Conservation (phyloP, 1,284 basidiomycete genomes). For the Irpex sp. region DNA sequence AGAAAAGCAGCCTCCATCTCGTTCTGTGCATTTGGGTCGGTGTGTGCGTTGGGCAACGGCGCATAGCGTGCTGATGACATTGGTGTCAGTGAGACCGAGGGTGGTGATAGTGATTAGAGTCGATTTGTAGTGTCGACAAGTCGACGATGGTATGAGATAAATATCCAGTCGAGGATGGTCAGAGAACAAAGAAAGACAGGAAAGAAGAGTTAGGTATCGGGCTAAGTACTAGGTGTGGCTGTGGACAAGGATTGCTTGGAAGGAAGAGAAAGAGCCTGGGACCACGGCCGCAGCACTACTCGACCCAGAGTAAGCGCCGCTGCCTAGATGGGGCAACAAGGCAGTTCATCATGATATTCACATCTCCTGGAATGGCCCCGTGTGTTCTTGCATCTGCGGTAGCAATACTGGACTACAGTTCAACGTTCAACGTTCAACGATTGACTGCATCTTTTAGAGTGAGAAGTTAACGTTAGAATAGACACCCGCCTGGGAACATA, state of each 20-base stretch:
- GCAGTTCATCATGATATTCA: not conserved
- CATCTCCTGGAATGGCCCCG: not conserved
- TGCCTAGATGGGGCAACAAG: not conserved
- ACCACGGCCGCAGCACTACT: not conserved
- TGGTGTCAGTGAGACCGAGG: not conserved
- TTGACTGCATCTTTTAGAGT: too few species aligned
- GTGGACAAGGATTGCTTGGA: not conserved
- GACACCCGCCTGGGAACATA: too few species aligned
- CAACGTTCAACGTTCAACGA: too few species aligned
- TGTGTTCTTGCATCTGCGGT: not conserved
- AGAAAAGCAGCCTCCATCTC: constrained; percentile 78
- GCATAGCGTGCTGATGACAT: constrained; percentile 66
- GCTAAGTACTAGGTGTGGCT: not conserved
- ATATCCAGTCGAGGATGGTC: not conserved
- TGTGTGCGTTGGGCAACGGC: constrained; percentile 55
- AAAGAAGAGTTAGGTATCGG: not conserved
- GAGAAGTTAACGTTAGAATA: too few species aligned
- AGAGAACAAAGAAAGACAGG: not conserved
- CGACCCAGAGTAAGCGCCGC: not conserved
- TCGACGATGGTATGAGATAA: not conserved
- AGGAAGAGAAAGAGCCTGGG: not conserved
- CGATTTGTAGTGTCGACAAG: not conserved
- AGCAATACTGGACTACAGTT: not conserved
- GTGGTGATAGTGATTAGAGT: not conserved
- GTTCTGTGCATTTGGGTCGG: constrained; percentile 44